Percentiles rank a stretch among this genome's conserved stretches.
phyloP scores from a whole-genome alignment of 225 moss, liverwort and hornwort species.

The Climacium dendroides region DNA sequence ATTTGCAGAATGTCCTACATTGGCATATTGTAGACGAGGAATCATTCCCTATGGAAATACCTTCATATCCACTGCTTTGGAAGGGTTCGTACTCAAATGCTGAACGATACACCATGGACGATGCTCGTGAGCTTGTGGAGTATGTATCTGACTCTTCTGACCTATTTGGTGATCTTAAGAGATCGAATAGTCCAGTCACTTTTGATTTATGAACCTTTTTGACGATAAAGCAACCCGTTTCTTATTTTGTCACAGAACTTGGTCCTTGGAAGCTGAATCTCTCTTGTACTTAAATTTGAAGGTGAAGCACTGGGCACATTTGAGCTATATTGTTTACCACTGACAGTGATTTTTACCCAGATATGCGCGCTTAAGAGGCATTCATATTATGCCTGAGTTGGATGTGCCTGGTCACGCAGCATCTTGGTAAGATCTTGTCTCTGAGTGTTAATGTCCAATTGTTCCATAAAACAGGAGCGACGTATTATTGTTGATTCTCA shows the following conservation, averaged over 20 bases:
- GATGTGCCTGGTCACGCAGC: slow-evolving; percentile 97
- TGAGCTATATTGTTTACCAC: background rate
- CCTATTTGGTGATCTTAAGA: background rate
- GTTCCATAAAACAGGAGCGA: background rate
- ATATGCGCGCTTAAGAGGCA: slow-evolving; percentile 84
- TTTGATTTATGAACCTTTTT: background rate
- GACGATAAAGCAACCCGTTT: background rate
- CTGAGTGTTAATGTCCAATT: background rate
- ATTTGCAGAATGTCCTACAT: slow-evolving; percentile 89
- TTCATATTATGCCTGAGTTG: slow-evolving; percentile 86
- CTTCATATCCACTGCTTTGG: slow-evolving; percentile 79
- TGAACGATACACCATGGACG: slow-evolving; percentile 83
- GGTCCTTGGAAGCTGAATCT: background rate
- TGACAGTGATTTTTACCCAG: slow-evolving; percentile 20
- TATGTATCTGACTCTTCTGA: slow-evolving; percentile 9
- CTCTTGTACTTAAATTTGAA: background rate
- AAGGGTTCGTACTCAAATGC: slow-evolving; percentile 61
- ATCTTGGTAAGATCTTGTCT: slow-evolving; percentile 52
- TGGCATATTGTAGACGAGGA: slow-evolving; percentile 94
- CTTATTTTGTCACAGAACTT: background rate
- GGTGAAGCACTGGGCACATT: background rate
- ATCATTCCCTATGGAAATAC: slow-evolving; percentile 85
- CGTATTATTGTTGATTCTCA: background rate
- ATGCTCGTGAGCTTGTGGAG: slow-evolving; percentile 77
- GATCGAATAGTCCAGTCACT: background rate